phyloP scores from a whole-genome alignment of 73 alveolate species.

The Paramecium pentaurelia region DNA sequence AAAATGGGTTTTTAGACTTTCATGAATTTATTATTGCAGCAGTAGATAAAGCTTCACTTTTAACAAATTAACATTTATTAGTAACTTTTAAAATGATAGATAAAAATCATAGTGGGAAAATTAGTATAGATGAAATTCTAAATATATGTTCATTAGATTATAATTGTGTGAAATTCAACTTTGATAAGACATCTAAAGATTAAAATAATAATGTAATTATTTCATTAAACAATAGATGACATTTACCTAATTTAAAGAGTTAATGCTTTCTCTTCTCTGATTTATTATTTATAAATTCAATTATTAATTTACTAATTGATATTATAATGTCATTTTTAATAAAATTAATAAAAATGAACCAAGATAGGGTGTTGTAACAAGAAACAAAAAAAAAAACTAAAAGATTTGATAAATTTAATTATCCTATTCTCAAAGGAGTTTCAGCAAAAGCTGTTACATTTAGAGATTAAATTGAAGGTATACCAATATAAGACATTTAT shows the following conservation, averaged over 20 bases:
- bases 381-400: neutral
- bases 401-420: constrained; percentile 1
- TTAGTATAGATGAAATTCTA: neutral
- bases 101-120: neutral
- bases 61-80: neutral
- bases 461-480: constrained; percentile 18
- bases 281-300: neutral
- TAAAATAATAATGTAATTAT: neutral
- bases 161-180: neutral
- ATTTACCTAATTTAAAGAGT: neutral
- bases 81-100: neutral
- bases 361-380: neutral
- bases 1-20: neutral
- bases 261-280: constrained; percentile 18
- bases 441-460: constrained; percentile 4
- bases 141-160: neutral
- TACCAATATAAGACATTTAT: neutral
- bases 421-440: constrained; percentile 22
- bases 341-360: neutral
- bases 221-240: neutral
- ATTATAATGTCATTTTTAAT: neutral
- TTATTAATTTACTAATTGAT: neutral
- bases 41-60: neutral
- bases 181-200: neutral
- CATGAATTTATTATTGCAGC: constrained; percentile 2